Conservation (phyloP, 148 eudicot species). For the Beta vulgaris region DNA sequence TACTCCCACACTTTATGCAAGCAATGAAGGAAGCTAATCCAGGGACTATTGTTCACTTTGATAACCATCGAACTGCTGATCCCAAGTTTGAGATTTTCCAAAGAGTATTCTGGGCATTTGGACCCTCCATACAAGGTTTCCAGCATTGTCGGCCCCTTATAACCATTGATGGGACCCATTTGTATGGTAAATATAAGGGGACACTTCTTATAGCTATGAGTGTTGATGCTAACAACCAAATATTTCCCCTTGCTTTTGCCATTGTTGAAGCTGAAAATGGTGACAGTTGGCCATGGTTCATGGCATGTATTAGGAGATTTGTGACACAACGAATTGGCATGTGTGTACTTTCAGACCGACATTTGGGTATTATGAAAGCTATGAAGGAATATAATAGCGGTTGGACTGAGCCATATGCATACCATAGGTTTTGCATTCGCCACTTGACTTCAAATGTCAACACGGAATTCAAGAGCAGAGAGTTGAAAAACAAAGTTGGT, state of each 20-base stretch:
- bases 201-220: constrained; percentile 1
- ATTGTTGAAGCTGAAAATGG: too few species aligned
- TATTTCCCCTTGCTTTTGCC: too few species aligned
- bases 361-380: constrained; percentile 1
- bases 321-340: not conserved
- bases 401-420: not conserved
- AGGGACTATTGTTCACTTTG: not conserved
- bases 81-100: not conserved
- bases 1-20: constrained; percentile 1
- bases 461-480: not conserved
- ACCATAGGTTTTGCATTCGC: constrained; percentile 14
- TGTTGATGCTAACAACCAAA: not conserved
- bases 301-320: constrained; percentile 1
- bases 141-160: constrained; percentile 15
- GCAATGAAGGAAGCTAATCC: constrained; percentile 3
- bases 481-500: not conserved
- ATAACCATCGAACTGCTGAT: not conserved
- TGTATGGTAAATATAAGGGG: constrained; percentile 12
- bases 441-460: not conserved
- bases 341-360: constrained; percentile 13
- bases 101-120: too few species aligned
- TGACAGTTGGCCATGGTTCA: constrained; percentile 6
- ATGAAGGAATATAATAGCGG: constrained; percentile 1
- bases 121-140: not conserved
- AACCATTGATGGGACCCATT: constrained; percentile 5